These are phyloP conservation scores for Penicillium coprophilum DNA, from an alignment of 495 filamentous ascomycete genomes.

Conservation along the genomic window DNA sequence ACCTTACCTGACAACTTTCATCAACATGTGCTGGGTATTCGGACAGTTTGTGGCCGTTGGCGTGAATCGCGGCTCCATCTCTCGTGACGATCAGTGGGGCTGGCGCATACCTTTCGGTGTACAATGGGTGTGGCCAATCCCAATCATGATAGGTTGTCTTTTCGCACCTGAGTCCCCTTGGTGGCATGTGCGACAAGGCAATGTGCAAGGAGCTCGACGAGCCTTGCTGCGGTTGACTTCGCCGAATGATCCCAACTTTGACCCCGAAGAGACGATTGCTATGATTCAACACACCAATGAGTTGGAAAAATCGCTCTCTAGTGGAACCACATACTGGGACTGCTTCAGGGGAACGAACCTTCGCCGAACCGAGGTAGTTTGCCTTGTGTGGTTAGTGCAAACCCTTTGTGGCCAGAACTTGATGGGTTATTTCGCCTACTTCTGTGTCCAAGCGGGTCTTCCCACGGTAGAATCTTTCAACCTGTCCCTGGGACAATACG, in stretches of 20 bases:
- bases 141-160: conserved; percentile 60
- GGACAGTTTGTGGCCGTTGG: conserved; percentile 67
- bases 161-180: conserved; percentile 71
- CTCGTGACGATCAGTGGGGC: conserved; percentile 52
- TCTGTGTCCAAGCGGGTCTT: conserved; percentile 66
- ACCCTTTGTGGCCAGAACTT: conserved; percentile 67
- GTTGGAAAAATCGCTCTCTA: conserved; percentile 59
- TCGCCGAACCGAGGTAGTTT: conserved; percentile 67
- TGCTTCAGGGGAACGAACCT: conserved; percentile 69
- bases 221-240: conserved; percentile 59
- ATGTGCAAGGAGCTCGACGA: conserved; percentile 57
- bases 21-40: conserved; percentile 74
- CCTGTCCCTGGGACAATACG: conserved; percentile 66
- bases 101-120: conserved; percentile 64
- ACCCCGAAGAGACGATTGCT: conserved; percentile 64
- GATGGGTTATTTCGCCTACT: conserved; percentile 69
- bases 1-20: conserved; percentile 67
- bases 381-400: conserved; percentile 69
- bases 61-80: conserved; percentile 57
- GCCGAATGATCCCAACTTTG: conserved; percentile 51
- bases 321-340: conserved; percentile 60
- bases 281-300: conserved; percentile 75
- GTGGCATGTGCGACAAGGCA: conserved; percentile 69
- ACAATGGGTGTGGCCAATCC: conserved; percentile 74
- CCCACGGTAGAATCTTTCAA: conserved; percentile 54